phyloP scores from a whole-genome alignment of 257 asterid species.

The Parsonsia alboflavescens region DNA sequence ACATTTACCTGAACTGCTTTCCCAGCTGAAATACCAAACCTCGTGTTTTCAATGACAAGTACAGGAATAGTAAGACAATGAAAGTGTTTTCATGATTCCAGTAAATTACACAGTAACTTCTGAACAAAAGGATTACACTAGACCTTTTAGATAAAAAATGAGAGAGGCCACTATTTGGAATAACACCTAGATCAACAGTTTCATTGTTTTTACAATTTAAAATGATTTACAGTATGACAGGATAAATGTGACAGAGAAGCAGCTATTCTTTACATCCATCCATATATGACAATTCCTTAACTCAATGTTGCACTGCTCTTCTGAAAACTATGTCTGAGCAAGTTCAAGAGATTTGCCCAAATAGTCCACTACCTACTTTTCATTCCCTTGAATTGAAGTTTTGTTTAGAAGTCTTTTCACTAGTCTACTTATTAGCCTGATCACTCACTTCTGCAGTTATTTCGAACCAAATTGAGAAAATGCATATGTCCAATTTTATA shows the following conservation, averaged over 20 bases:
- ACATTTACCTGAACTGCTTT: not conserved
- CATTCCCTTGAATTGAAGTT: too few relatives aligned
- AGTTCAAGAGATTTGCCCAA: not conserved
- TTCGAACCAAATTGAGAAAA: not conserved
- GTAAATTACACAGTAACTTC: not conserved
- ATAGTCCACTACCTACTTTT: not conserved
- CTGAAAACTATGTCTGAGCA: not conserved
- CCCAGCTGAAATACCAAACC: not conserved
- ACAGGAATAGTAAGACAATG: not conserved
- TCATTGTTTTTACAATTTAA: too few relatives aligned
- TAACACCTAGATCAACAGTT: not conserved
- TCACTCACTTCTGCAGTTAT: not conserved
- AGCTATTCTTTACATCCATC: too few relatives aligned
- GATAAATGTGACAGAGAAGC: too few relatives aligned
- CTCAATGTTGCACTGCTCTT: too few relatives aligned
- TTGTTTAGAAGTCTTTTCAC: not conserved
- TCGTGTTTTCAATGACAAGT: not conserved
- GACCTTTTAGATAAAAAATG: not conserved
- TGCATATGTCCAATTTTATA: not conserved
- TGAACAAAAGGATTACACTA: not conserved
- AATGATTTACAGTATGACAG: too few relatives aligned
- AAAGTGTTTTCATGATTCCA: not conserved
- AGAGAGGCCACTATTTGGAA: not conserved
- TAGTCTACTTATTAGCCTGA: not conserved
- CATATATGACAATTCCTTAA: too few relatives aligned